Evolutionary conservation across 2,329 filamentous ascomycete genomes (phyloP).

Genomic region (Aspergillus proliferans): DNA sequence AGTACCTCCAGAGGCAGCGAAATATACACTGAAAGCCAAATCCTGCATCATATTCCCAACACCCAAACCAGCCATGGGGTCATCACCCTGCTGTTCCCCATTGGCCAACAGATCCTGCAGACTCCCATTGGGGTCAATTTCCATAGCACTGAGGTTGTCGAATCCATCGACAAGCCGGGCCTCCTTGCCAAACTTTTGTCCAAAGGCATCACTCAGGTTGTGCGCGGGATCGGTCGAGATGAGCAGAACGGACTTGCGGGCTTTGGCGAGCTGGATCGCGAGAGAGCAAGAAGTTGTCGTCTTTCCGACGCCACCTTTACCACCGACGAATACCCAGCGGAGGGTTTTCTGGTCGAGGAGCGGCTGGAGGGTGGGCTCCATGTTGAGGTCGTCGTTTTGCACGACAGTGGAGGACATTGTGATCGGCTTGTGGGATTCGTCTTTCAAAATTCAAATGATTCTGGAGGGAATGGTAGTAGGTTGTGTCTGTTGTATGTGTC

Average conservation of each 20-base stretch:
- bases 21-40: constrained; percentile 75
- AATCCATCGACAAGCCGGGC: constrained; percentile 88
- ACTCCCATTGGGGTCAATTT: constrained; percentile 96
- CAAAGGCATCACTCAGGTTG: constrained; percentile 96
- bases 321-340: constrained; percentile 98
- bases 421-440: constrained; percentile 1
- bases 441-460: constrained; percentile 1
- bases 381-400: constrained; percentile 56
- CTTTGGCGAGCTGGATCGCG: constrained; percentile 92
- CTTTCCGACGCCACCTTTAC: constrained; percentile 97
- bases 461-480: constrained; percentile 5
- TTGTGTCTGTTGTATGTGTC: not conserved
- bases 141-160: constrained; percentile 92
- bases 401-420: constrained; percentile 35
- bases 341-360: constrained; percentile 93
- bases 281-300: constrained; percentile 99
- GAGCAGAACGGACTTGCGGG: constrained; percentile 89
- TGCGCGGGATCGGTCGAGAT: constrained; percentile 98
- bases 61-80: constrained; percentile 62
- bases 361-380: constrained; percentile 89
- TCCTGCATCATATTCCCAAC: constrained; percentile 99
- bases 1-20: not conserved
- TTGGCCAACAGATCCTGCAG: constrained; percentile 91
- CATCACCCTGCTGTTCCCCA: constrained; percentile 55
- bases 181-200: constrained; percentile 99